Evolutionary conservation across 306 rosid species (phyloP).

Genomic region (Acmispon strigosus): DNA sequence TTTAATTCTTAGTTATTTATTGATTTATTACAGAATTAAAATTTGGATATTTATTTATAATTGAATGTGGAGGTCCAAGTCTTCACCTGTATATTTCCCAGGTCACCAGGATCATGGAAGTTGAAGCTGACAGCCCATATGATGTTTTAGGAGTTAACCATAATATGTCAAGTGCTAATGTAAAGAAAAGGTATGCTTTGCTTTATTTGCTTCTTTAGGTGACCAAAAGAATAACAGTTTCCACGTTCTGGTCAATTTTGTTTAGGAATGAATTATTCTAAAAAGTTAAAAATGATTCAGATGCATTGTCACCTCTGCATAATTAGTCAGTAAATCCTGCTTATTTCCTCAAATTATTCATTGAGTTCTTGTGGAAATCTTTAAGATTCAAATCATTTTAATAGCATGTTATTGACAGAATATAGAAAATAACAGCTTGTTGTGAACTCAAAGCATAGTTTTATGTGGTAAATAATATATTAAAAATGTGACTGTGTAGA

Average conservation of each 20-base stretch:
- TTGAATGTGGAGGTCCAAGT: conserved; percentile 13
- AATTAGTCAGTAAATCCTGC: conserved; percentile 10
- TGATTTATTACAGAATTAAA: not conserved
- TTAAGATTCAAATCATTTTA: not conserved
- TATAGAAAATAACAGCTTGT: not conserved
- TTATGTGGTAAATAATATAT: not conserved
- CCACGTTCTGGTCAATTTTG: not conserved
- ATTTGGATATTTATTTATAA: conserved; percentile 10
- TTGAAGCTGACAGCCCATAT: conserved; percentile 60
- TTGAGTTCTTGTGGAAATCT: not conserved
- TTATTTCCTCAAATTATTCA: not conserved
- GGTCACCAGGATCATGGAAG: conserved; percentile 89
- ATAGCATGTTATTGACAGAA: not conserved
- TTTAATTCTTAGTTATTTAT: not conserved
- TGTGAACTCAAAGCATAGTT: not conserved
- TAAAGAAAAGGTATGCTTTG: conserved; percentile 70
- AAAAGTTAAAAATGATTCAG: not conserved
- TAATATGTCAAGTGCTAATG: conserved; percentile 60
- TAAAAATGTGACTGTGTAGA: not conserved
- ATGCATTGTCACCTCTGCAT: not conserved
- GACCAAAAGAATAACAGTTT: not conserved
- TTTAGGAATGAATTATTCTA: not conserved
- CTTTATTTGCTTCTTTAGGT: not conserved
- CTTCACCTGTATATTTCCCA: conserved; percentile 28
- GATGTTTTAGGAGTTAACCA: conserved; percentile 81